A percentile compares a stretch with the other conserved stretches of the same genome.
Evolutionary conservation across 2,329 filamentous ascomycete genomes (phyloP).

Genomic region (Lecanicillium sp.): DNA sequence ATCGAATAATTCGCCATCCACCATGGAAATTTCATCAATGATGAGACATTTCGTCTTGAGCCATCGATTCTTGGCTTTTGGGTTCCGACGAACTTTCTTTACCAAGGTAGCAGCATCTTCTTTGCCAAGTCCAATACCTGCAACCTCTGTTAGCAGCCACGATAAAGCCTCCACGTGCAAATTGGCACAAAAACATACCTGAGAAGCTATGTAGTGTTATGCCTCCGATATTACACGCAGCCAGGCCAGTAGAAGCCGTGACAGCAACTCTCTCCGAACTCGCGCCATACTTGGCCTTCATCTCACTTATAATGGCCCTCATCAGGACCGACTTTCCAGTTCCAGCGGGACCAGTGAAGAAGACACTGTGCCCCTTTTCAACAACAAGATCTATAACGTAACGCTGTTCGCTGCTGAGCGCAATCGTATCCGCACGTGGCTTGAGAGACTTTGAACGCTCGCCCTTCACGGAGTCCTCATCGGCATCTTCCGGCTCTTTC

Average conservation of each 20-base stretch:
- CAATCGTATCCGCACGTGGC: slow-evolving; percentile 46
- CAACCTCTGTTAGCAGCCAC: neutral
- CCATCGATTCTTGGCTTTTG: slow-evolving; percentile 85
- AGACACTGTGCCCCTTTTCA: slow-evolving; percentile 76
- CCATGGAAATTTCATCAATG: slow-evolving; percentile 97
- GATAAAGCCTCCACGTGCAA: no score
- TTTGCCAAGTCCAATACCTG: slow-evolving; percentile 79
- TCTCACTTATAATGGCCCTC: slow-evolving; percentile 75
- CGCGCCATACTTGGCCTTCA: slow-evolving; percentile 72
- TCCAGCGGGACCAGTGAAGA: slow-evolving; percentile 94
- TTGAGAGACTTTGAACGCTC: slow-evolving; percentile 26
- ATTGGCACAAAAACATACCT: slow-evolving; percentile 35
- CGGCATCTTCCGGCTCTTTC: slow-evolving; percentile 28
- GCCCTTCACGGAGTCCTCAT: neutral
- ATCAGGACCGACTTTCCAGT: slow-evolving; percentile 97
- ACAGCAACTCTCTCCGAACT: slow-evolving; percentile 77
- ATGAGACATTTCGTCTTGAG: slow-evolving; percentile 78
- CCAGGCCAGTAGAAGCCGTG: slow-evolving; percentile 90
- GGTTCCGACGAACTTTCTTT: slow-evolving; percentile 84
- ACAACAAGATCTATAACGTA: slow-evolving; percentile 78
- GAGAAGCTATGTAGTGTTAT: slow-evolving; percentile 94
- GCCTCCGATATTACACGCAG: slow-evolving; percentile 93
- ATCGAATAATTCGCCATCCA: slow-evolving; percentile 93
- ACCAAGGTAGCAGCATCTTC: slow-evolving; percentile 73
- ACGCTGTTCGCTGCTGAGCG: slow-evolving; percentile 78